Percentiles rank a stretch among this genome's conserved stretches.
Evolutionary conservation across 345 rosid species (phyloP).

Genomic region (Reutealis trisperma): DNA sequence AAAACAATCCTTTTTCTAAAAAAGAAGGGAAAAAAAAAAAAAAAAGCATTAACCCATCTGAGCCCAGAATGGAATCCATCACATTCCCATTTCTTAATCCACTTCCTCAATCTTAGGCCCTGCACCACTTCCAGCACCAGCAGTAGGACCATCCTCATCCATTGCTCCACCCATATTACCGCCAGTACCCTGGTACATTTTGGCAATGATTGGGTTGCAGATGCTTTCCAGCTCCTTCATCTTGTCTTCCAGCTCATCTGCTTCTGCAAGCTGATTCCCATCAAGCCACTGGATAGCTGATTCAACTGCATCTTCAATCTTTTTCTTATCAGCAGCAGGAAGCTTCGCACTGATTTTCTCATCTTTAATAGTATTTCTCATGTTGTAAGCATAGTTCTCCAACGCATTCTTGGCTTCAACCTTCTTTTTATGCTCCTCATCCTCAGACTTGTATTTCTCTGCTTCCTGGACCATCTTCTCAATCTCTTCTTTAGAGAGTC

Average conservation of each 20-base stretch:
- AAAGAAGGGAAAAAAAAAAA: no score
- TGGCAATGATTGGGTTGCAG: constrained; percentile 81
- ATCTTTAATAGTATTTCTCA: constrained; percentile 28
- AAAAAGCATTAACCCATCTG: neutral
- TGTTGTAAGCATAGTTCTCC: constrained; percentile 28
- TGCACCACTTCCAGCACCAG: constrained; percentile 14
- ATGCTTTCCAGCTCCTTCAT: constrained; percentile 85
- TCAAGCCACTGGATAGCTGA: constrained; percentile 24
- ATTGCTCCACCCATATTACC: constrained; percentile 16
- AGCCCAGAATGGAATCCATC: neutral
- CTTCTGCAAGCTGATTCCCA: constrained; percentile 57
- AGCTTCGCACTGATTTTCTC: constrained; percentile 25
- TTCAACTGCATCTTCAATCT: constrained; percentile 22
- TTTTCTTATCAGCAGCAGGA: constrained; percentile 19
- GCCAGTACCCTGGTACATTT: constrained; percentile 47
- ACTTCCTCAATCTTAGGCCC: constrained; percentile 34
- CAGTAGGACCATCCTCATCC: constrained; percentile 25
- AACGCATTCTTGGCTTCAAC: constrained; percentile 25
- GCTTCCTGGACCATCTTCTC: constrained; percentile 29
- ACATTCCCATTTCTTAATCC: constrained; percentile 9
- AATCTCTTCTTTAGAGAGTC: constrained; percentile 25
- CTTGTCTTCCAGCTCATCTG: constrained; percentile 45
- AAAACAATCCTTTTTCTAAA: no score
- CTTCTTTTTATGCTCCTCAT: constrained; percentile 30
- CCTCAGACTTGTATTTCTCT: constrained; percentile 26